Evolutionary conservation across 139 green algal genomes (phyloP).

Genomic region (Edaphochlamys debaryana): DNA sequence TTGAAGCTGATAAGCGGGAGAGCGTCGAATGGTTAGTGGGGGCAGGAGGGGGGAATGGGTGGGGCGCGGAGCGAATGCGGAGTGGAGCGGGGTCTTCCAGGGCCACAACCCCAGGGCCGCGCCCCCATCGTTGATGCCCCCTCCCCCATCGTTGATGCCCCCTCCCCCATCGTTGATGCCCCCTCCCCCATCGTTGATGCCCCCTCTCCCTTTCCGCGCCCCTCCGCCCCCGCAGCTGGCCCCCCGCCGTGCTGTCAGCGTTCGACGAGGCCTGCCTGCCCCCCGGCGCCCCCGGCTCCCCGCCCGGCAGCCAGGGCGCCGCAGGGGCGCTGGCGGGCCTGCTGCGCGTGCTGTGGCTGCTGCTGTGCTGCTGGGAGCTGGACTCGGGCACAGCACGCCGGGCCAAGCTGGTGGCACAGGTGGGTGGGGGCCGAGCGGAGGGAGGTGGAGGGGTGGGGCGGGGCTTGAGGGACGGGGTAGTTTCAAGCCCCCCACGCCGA

Average conservation of each 20-base stretch:
- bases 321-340: slow-evolving; percentile 26
- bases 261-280: slow-evolving; percentile 33
- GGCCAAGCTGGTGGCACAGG: slow-evolving; percentile 17
- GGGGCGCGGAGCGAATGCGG: too few species aligned
- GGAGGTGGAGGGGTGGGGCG: background rate
- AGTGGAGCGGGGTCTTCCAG: too few species aligned
- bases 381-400: background rate
- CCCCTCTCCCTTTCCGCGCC: background rate
- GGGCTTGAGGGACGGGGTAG: background rate
- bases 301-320: slow-evolving; percentile 6
- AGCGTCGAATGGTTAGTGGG: too few species aligned
- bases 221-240: background rate
- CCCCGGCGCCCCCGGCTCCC: background rate
- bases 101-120: too few species aligned
- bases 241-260: background rate
- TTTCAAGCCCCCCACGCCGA: too few species aligned
- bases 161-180: too few species aligned
- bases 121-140: too few species aligned
- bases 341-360: slow-evolving; percentile 30
- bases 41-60: too few species aligned
- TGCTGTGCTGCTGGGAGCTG: slow-evolving; percentile 33
- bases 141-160: too few species aligned
- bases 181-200: too few species aligned
- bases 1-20: too few species aligned
- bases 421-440: background rate